Conservation (phyloP, 257 asterid genomes). For the Solanum habrochaites region DNA sequence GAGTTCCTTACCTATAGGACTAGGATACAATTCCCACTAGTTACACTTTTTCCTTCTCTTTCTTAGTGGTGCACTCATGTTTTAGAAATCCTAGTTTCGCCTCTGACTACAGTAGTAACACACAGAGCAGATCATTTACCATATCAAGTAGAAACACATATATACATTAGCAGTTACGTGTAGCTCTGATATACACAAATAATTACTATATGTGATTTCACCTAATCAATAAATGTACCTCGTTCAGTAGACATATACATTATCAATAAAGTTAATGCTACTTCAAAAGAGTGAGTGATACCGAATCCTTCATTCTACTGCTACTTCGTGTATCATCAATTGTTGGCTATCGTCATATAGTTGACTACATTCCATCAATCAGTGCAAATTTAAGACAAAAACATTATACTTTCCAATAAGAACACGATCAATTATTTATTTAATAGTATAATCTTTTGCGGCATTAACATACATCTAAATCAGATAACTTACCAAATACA, state of each 20-base stretch:
- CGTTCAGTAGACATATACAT: not conserved
- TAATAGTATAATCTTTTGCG: not conserved
- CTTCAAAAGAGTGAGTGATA: not conserved
- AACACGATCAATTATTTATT: not conserved
- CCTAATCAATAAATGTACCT: not conserved
- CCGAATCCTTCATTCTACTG: not conserved
- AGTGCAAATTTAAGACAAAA: not conserved
- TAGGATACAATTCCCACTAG: not conserved
- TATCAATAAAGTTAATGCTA: not conserved
- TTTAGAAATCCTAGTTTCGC: not conserved
- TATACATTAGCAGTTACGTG: not conserved
- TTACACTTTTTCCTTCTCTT: not conserved
- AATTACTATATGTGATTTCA: not conserved
- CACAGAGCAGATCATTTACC: not conserved
- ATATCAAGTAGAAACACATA: not conserved
- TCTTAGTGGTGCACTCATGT: not conserved
- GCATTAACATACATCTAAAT: not conserved
- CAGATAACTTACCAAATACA: not conserved
- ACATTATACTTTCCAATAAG: not conserved
- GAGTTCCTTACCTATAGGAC: not conserved
- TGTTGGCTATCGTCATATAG: not conserved
- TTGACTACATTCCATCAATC: not conserved
- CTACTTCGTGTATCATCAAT: not conserved
- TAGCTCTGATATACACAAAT: not conserved
- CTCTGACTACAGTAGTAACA: not conserved